Evolutionary conservation across 2,329 filamentous ascomycete genomes (phyloP), one percentile per base, ranked within the genome.

Genomic region (Diaporthe aspalathi): DNA sequence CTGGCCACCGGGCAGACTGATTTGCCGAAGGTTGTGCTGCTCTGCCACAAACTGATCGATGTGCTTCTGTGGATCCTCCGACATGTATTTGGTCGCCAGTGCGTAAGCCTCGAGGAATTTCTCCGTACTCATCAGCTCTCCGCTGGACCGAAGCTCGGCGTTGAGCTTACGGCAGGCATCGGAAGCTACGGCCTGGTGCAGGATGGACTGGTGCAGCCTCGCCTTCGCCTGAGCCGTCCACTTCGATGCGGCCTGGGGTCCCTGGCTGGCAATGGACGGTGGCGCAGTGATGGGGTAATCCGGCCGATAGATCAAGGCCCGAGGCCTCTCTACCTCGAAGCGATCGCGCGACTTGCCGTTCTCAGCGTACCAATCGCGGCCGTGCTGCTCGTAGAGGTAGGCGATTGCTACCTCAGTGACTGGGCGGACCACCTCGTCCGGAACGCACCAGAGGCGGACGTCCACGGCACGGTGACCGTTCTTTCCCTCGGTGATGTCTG

Each of bases 331-430:
- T 8, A 29, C 27, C 32, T n/a, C 14, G n/a, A 40, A 38, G 2
- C 5, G 5, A 5, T 49, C n/a, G 1, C 3, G 53, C 4, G 16
- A 24, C n/a, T 68, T 68, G 1, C 53, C 53, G 29, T 60, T 40
- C 53, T 68, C 67, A 0, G 47, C 40, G n/a, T 50, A 60, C 67
- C 67, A 68, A 27, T 68, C 45, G 35, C 67, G 53, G 5, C 53
- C 67, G 2, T 20, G 5, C 32, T 24, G 9, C 43, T 57, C 16
- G 11, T 68, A 68, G 43, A 68, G 40, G 29, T 68, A 47, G 16
- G 22, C 53, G 5, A 49, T 38, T 5, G 67, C 45, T 22, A 40
- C 16, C 29, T 68, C 67, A 14, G 45, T 40, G 20, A 40, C 43
- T 0, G 29, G 32, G 2, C 24, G 29, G 2, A 68, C 22, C 0